Percentiles rank a stretch among this genome's conserved stretches.
phyloP scores from a whole-genome alignment of 305 asterid genomes.

The Withania somnifera region DNA sequence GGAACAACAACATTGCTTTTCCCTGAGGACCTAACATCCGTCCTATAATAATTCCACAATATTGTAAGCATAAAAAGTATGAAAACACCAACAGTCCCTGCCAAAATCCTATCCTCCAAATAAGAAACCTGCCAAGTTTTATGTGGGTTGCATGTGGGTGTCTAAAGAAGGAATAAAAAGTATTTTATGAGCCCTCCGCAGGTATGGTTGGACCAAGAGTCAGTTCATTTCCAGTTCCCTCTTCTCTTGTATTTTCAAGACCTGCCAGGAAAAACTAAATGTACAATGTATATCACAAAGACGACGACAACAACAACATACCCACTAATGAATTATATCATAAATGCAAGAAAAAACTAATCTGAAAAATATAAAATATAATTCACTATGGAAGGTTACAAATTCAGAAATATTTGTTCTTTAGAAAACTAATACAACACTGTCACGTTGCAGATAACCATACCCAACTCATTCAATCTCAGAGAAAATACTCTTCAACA shows the following conservation, averaged over 20 bases:
- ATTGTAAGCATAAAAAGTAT: not conserved
- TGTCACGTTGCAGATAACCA: not conserved
- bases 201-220: slow-evolving; percentile 54
- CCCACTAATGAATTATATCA: too few species aligned
- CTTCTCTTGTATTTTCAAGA: slow-evolving; percentile 53
- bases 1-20: slow-evolving; percentile 47
- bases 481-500: not conserved
- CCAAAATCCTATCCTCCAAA: not conserved
- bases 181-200: slow-evolving; percentile 42
- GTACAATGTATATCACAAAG: slow-evolving; percentile 8
- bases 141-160: not conserved
- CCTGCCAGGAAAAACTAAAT: slow-evolving; percentile 36
- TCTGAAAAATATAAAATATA: not conserved
- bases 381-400: not conserved
- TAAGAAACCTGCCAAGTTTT: not conserved
- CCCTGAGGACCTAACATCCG: slow-evolving; percentile 46
- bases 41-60: slow-evolving; percentile 22
- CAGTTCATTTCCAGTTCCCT: slow-evolving; percentile 36
- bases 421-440: not conserved
- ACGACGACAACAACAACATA: too few species aligned
- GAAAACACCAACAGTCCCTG: not conserved
- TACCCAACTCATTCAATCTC: not conserved
- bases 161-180: not conserved
- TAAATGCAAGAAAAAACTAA: slow-evolving; percentile 1
- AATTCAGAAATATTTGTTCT: not conserved